A percentile compares a stretch with the other conserved stretches of the same genome.
Evolutionary conservation across 495 filamentous ascomycete genomes (phyloP).

Genomic region (Jackrogersella multiformis): DNA sequence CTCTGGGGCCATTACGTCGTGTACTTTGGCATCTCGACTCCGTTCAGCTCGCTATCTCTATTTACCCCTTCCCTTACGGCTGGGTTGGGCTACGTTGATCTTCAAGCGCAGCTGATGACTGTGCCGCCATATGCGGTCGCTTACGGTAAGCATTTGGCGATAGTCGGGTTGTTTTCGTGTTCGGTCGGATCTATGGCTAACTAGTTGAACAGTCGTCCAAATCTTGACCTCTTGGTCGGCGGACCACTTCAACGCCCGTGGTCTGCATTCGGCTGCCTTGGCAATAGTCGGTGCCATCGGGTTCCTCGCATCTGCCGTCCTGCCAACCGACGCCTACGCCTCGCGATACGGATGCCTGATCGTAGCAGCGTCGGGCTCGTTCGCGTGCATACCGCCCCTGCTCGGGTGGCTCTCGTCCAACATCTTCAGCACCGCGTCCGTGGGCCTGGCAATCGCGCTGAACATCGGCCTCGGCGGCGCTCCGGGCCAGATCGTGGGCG

Average conservation of each 20-base stretch:
- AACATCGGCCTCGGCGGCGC: conserved; percentile 71
- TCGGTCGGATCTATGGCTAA: conserved; percentile 12
- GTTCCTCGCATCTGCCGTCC: conserved; percentile 70
- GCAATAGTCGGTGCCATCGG: conserved; percentile 70
- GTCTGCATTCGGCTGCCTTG: conserved; percentile 65
- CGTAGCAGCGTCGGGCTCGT: conserved; percentile 67
- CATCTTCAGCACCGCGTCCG: conserved; percentile 67
- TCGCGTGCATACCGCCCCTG: conserved; percentile 66
- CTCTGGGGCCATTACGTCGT: conserved; percentile 72
- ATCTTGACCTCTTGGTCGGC: conserved; percentile 68
- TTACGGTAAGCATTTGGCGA: conserved; percentile 49
- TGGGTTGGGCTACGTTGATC: conserved; percentile 72
- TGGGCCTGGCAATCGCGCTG: conserved; percentile 73
- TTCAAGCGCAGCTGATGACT: conserved; percentile 76
- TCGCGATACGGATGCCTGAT: conserved; percentile 75
- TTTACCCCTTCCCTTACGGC: conserved; percentile 83
- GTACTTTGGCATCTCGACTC: conserved; percentile 68
- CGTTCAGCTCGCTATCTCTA: conserved; percentile 83
- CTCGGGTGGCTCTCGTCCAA: conserved; percentile 78
- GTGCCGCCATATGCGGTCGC: conserved; percentile 84
- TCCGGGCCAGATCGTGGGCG: conserved; percentile 73
- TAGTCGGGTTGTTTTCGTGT: neutral
- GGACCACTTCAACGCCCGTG: conserved; percentile 73
- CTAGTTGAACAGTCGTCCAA: conserved; percentile 53
- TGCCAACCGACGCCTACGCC: conserved; percentile 67